Conservation (phyloP, 1,284 basidiomycete genomes). For the Ceratobasidium papillatum region DNA sequence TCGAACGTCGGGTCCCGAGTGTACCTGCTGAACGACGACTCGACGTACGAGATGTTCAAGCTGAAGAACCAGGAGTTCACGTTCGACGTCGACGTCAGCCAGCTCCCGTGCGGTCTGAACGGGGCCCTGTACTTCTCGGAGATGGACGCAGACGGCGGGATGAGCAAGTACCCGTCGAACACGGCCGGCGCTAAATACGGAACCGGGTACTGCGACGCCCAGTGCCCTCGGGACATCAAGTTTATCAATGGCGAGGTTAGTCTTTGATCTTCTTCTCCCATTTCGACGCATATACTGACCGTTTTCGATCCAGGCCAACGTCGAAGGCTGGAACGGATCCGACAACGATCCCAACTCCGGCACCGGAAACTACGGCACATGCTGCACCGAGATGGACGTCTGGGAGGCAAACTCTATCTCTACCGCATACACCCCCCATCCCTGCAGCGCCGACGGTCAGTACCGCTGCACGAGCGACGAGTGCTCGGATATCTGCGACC, state of each 20-base stretch:
- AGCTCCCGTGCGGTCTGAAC: slow-evolving; percentile 66
- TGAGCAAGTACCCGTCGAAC: slow-evolving; percentile 60
- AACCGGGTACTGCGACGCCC: slow-evolving; percentile 67
- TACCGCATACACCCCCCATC: slow-evolving; percentile 57
- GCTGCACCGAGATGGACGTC: slow-evolving; percentile 46
- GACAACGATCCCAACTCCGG: slow-evolving; percentile 43
- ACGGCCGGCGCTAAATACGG: slow-evolving; percentile 67
- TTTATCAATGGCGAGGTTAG: slow-evolving; percentile 60
- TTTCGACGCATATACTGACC: neutral
- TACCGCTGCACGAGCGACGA: slow-evolving; percentile 44
- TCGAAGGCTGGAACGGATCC: slow-evolving; percentile 26
- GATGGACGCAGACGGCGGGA: slow-evolving; percentile 66
- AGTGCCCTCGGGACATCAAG: slow-evolving; percentile 62
- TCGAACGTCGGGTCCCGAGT: slow-evolving; percentile 65
- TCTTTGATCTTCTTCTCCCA: neutral
- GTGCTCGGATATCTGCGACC: slow-evolving; percentile 51
- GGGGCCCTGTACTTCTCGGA: slow-evolving; percentile 62
- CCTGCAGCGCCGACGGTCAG: slow-evolving; percentile 40
- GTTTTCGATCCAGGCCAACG: slow-evolving; percentile 41
- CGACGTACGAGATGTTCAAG: slow-evolving; percentile 62
- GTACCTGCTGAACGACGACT: slow-evolving; percentile 59
- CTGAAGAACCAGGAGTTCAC: slow-evolving; percentile 65
- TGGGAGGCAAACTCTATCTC: slow-evolving; percentile 59
- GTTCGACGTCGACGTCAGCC: slow-evolving; percentile 66
- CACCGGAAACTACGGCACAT: slow-evolving; percentile 43